Conservation (phyloP, 2,329 filamentous ascomycete species). For the Pyrenophora seminiperda region DNA sequence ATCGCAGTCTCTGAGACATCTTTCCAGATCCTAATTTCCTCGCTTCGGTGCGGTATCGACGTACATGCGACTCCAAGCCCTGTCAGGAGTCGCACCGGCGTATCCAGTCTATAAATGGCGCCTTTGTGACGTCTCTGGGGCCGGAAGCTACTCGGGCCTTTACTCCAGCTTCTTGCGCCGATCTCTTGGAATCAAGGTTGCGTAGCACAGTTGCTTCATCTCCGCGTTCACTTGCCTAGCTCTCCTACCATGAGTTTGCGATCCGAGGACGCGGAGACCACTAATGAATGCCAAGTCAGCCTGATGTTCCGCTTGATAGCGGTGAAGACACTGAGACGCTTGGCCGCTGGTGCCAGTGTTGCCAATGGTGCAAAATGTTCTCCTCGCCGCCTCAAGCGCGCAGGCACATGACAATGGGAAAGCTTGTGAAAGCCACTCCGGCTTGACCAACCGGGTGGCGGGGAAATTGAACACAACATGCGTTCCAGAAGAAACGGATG, state of each 20-base stretch:
- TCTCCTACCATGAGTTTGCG: slow-evolving; percentile 83
- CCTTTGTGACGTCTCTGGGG: slow-evolving; percentile 33
- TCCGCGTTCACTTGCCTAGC: slow-evolving; percentile 63
- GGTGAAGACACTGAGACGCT: slow-evolving; percentile 22
- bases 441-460: background rate
- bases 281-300: slow-evolving; percentile 56
- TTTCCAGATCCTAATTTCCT: slow-evolving; percentile 13
- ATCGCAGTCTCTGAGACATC: slow-evolving; percentile 29
- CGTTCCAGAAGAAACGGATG: background rate
- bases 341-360: background rate
- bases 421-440: background rate
- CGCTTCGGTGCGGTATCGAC: slow-evolving; percentile 2
- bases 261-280: slow-evolving; percentile 89
- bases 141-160: slow-evolving; percentile 26
- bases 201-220: slow-evolving; percentile 28
- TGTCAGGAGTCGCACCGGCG: slow-evolving; percentile 40
- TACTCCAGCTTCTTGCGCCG: slow-evolving; percentile 33
- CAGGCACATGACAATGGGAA: background rate
- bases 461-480: background rate
- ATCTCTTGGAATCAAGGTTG: slow-evolving; percentile 26
- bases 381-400: slow-evolving; percentile 2
- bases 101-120: slow-evolving; percentile 35
- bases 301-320: slow-evolving; percentile 10
- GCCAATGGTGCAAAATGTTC: background rate
- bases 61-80: slow-evolving; percentile 22